Evolutionary conservation across 768 basidiomycete species (phyloP).

Genomic region (Hypsizygus marmoreus): DNA sequence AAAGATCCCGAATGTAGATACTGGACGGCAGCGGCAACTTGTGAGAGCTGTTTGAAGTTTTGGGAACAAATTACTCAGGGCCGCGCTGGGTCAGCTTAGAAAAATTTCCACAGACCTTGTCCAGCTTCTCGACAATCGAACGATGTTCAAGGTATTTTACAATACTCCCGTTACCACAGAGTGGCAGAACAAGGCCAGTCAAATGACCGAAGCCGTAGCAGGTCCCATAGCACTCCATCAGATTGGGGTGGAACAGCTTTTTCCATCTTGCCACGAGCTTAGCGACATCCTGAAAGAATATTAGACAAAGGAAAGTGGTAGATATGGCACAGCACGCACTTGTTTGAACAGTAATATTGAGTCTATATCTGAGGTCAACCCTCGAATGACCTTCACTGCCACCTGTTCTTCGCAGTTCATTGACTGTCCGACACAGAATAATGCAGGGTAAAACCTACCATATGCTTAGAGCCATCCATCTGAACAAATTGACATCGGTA

Average conservation of each 20-base stretch:
- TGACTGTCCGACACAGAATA: too few species aligned
- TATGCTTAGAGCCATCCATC: background rate
- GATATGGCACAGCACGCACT: background rate
- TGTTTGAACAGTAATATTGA: background rate
- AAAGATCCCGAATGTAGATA: conserved; percentile 5
- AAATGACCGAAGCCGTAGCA: background rate
- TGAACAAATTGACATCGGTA: conserved; percentile 2
- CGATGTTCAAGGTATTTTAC: background rate
- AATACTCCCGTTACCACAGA: conserved; percentile 4
- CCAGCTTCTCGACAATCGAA: background rate
- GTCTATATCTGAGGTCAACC: background rate
- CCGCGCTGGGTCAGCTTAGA: too few species aligned
- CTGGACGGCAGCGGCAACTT: conserved; percentile 1
- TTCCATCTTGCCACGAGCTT: conserved; percentile 1
- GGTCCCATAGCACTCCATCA: conserved; percentile 6
- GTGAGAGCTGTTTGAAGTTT: background rate
- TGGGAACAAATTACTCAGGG: background rate
- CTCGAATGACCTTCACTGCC: conserved; percentile 5
- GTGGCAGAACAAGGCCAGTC: conserved; percentile 2
- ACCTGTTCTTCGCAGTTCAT: background rate
- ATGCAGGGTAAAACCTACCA: background rate
- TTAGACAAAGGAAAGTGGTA: background rate
- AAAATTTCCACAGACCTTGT: background rate
- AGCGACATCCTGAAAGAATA: background rate
- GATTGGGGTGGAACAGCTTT: conserved; percentile 4